Evolutionary conservation across 1,284 basidiomycete genomes (phyloP), one percentile per base, ranked within the genome.

Genomic region (Lentinula novae-zelandiae): DNA sequence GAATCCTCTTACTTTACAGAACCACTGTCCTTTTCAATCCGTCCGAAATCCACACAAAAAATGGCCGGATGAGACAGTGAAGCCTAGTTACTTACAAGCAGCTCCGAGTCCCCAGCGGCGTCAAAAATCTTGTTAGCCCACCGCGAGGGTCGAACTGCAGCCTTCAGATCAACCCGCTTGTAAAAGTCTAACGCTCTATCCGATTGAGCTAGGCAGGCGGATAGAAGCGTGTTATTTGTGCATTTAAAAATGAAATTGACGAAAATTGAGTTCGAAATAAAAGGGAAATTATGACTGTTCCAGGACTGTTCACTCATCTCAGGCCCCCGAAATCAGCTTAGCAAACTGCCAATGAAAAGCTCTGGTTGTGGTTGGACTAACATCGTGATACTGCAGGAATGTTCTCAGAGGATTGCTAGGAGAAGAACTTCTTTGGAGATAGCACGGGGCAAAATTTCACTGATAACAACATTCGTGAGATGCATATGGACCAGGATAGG

Each of bases 111-210:
- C 17, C 17, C 13, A 15, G 1, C 4, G 13, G n/a, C 5, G 12
- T 13, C 5, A 9, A 13, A 39, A 39, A 13, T 13, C 1, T 15
- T 59, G 2, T 1, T 82, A 86, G 84, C 84, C 83, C 84, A 86
- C 80, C 84, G 84, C 81, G 82, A 84, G 83, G 82, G 82, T 87
- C 84, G 85, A 86, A 87, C 85, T 85, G 83, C 85, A 86, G 82
- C 84, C 84, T 87, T 86, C 84, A 86, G 84, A 86, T 84, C 2
- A 4, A 27, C 20, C 20, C 20, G 44, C 44, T 9, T 3, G 3
- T 77, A 76, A 78, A 34, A 89, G 87, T 87, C 86, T 87, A 87
- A 89, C 84, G 86, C 87, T 89, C 87, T 90, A 87, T 85, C 86
- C 86, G 84, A 89, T 88, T 89, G 86, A 89, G 86, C 86, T 88